Evolutionary conservation across 345 rosid genomes (phyloP).

Genomic region (Pugionium cornutum): DNA sequence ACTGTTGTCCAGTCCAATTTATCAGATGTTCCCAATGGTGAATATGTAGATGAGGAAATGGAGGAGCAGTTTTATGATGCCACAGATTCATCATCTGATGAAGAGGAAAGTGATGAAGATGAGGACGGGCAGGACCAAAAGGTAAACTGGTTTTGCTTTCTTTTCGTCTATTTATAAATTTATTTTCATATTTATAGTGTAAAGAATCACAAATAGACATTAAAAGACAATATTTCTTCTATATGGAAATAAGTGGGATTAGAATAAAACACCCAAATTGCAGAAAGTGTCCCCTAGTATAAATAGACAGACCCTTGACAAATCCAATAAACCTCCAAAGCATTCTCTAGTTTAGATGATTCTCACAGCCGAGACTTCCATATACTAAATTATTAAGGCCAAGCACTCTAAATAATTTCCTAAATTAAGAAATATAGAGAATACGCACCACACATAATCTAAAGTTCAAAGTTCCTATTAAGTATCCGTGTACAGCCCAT

Average conservation of each 20-base stretch:
- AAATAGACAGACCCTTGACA: background rate
- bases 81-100: conserved; percentile 73
- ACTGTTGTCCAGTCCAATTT: conserved; percentile 58
- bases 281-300: conserved; percentile 11
- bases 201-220: conserved; percentile 6
- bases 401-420: conserved; percentile 3
- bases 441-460: background rate
- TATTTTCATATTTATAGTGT: background rate
- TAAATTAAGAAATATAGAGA: conserved; percentile 5
- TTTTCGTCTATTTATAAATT: conserved; percentile 10
- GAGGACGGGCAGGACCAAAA: conserved; percentile 42
- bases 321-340: conserved; percentile 1
- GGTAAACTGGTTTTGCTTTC: conserved; percentile 45
- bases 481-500: conserved; percentile 24
- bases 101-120: conserved; percentile 66
- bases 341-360: conserved; percentile 24
- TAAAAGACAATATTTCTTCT: conserved; percentile 1
- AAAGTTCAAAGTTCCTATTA: conserved; percentile 8
- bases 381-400: conserved; percentile 15
- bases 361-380: conserved; percentile 10
- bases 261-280: conserved; percentile 5
- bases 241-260: background rate
- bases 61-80: conserved; percentile 97
- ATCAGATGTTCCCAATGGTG: conserved; percentile 51
- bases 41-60: conserved; percentile 59